Conservation (phyloP, 371 early-diverging fungal species). For the Dichotomocladium elegans region DNA sequence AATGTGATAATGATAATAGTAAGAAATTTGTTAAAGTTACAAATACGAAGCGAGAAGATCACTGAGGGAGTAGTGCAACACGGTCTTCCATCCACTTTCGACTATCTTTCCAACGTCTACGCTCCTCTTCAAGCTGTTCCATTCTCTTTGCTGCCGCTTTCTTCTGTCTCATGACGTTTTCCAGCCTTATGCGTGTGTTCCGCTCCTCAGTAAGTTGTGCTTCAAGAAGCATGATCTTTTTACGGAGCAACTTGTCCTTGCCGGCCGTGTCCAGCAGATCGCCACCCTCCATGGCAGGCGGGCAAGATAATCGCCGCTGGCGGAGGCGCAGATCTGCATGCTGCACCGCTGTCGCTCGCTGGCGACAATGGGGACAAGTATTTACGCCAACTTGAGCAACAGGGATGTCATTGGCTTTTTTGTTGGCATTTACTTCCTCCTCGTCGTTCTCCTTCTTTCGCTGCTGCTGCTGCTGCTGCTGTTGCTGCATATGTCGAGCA, state of each 20-base stretch:
- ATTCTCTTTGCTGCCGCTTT: slow-evolving; percentile 2
- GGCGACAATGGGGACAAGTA: slow-evolving; percentile 36
- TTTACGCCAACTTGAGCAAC: too few relatives aligned
- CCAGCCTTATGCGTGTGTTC: slow-evolving; percentile 30
- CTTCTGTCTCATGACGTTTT: slow-evolving; percentile 14
- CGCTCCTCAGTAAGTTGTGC: slow-evolving; percentile 48
- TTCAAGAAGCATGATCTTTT: slow-evolving; percentile 28
- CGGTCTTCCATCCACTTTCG: slow-evolving; percentile 32
- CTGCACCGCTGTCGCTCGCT: neutral
- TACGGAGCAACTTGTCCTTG: slow-evolving; percentile 9
- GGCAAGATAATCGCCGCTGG: slow-evolving; percentile 21
- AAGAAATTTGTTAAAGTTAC: neutral
- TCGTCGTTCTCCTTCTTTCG: too few relatives aligned
- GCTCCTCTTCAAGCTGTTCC: slow-evolving; percentile 28
- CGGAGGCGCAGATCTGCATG: too few relatives aligned
- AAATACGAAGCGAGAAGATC: neutral
- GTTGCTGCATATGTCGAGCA: slow-evolving; percentile 17
- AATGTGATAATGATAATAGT: too few relatives aligned
- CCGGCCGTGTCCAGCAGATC: neutral
- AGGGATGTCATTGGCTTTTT: too few relatives aligned
- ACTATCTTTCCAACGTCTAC: slow-evolving; percentile 31
- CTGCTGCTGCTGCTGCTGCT: neutral
- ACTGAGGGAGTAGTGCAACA: slow-evolving; percentile 27
- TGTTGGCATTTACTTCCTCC: too few relatives aligned
- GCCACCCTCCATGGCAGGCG: slow-evolving; percentile 29